Evolutionary conservation across 331 rosid genomes (phyloP).

Genomic region (Pyrus hybrid): DNA sequence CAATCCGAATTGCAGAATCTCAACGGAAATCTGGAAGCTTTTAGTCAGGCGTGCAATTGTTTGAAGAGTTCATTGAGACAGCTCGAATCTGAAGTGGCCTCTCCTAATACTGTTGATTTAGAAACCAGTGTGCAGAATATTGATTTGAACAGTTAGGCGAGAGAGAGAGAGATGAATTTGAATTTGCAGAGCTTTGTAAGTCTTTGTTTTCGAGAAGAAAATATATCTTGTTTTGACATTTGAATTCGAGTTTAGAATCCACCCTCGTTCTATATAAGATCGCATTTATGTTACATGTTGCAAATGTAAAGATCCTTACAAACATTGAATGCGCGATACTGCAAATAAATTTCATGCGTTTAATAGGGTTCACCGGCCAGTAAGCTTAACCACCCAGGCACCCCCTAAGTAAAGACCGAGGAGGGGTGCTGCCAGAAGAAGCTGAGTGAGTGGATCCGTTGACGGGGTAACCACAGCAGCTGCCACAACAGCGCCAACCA

Average conservation of each 20-base stretch:
- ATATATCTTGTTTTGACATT: background rate
- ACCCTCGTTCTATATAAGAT: slow-evolving; percentile 1
- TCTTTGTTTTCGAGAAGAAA: background rate
- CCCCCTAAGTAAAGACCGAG: slow-evolving; percentile 89
- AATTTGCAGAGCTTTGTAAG: background rate
- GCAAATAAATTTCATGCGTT: background rate
- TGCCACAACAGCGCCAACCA: slow-evolving; percentile 87
- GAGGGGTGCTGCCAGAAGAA: slow-evolving; percentile 75
- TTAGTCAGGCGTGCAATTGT: slow-evolving; percentile 46
- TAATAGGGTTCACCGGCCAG: slow-evolving; percentile 41
- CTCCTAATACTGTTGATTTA: slow-evolving; percentile 22
- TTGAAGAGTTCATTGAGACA: slow-evolving; percentile 41
- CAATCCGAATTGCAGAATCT: slow-evolving; percentile 38
- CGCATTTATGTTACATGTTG: slow-evolving; percentile 20
- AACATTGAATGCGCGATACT: background rate
- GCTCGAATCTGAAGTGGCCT: slow-evolving; percentile 37
- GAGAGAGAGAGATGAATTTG: background rate
- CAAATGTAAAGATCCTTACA: slow-evolving; percentile 27
- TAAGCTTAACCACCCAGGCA: slow-evolving; percentile 88
- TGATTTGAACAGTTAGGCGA: slow-evolving; percentile 26
- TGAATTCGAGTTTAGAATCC: background rate
- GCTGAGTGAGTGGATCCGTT: slow-evolving; percentile 87
- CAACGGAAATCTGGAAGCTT: slow-evolving; percentile 40
- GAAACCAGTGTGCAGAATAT: slow-evolving; percentile 46
- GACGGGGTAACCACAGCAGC: slow-evolving; percentile 86